Conservation (phyloP, 305 asterid species). For the Fraxinus albicans region DNA sequence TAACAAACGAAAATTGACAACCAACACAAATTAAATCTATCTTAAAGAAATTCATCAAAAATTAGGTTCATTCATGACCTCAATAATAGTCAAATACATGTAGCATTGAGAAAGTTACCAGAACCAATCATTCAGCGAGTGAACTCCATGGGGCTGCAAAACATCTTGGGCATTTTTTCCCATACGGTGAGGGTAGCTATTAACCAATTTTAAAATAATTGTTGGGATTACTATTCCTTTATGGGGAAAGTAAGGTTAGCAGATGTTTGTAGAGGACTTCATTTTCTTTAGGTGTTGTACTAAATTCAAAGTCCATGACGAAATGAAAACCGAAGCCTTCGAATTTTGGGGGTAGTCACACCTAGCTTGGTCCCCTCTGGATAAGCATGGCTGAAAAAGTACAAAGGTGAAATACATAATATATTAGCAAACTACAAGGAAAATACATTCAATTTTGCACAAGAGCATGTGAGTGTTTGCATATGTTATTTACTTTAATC, state of each 20-base stretch:
- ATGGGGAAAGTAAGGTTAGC: not conserved
- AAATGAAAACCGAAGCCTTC: not conserved
- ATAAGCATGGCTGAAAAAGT: not conserved
- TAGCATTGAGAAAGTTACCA: not conserved
- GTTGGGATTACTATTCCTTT: not conserved
- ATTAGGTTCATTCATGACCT: not conserved
- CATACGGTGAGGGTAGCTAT: not conserved
- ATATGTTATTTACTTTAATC: not conserved
- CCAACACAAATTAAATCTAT: not conserved
- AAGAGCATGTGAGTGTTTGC: too few relatives aligned
- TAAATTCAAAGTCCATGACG: not conserved
- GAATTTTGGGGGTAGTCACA: not conserved
- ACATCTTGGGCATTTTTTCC: not conserved
- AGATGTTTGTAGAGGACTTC: not conserved
- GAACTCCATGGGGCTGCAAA: not conserved
- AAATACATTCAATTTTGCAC: not conserved
- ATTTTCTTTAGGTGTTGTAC: not conserved
- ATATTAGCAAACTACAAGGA: not conserved
- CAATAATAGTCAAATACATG: conserved; percentile 1
- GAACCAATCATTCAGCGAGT: not conserved
- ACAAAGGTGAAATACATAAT: not conserved
- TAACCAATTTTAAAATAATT: not conserved
- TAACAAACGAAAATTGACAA: not conserved
- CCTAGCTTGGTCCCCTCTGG: not conserved
- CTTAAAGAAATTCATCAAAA: not conserved